Evolutionary conservation across 371 early-diverging fungal species (phyloP), one percentile per base, ranked within the genome.

Genomic region (Nematocida parisii): DNA sequence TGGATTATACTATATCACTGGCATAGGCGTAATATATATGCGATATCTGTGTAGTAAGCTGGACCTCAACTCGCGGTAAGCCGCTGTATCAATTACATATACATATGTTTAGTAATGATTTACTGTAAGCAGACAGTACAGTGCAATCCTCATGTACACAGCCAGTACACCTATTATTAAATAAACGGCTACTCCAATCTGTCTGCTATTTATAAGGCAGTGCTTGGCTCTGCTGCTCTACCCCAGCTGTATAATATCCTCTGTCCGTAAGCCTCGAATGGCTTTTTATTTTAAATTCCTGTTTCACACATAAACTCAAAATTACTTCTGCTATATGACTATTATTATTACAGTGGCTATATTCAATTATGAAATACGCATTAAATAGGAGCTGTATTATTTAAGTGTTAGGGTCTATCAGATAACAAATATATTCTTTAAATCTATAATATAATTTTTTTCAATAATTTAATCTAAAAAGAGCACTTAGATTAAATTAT

Each of bases 81-180:
- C 1, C 33, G 33, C 33, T 33, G 33, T 50, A 50, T 13, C 52
- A 9, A 50, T 18, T 50, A 50, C 52, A 50, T 50, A 18, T 50
- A 18, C 18, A 50, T 50, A 18, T 18, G 18, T 9, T 18, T 9
- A 50, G 52, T 18, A 18, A 50, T 13, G 52, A 50, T 50, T 9
- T 50, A 18, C 52, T 50, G 52, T 50, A 18, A 13, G 52, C 52
- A 50, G 52, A 18, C 52, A 50, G 52, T 50, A 50, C 52, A 50
- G 9, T 9, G 52, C 52, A 18, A 33, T 0, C 33, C 33, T 2
- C 52, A 9, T 18, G 52, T 50, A 50, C 52, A 50, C 18, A 18
- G 52, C 52, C 52, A 18, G 52, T 50, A 50, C 52, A 50, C 52
- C 52, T 50, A 50, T 50, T 50, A 50, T 50, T 50, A 50, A 50